Conservation (phyloP, 2,329 filamentous ascomycete species). For the Boeremia lycopersici region DNA sequence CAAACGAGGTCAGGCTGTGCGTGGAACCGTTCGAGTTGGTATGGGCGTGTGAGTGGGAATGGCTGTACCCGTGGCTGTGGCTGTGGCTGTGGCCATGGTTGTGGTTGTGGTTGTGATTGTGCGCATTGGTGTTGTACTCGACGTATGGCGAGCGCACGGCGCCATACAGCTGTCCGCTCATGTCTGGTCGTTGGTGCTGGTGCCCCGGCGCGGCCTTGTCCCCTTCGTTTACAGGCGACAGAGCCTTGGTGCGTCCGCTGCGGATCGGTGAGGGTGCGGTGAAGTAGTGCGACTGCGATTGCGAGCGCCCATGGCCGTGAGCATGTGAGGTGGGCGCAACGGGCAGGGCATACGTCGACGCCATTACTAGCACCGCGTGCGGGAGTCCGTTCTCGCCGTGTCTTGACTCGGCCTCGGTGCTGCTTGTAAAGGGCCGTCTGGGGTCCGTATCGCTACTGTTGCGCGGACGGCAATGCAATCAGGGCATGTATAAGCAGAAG, state of each 20-base stretch:
- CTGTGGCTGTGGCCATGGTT: conserved; percentile 24
- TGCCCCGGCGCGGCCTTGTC: conserved; percentile 28
- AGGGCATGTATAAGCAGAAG: conserved; percentile 4
- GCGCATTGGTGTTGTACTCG: conserved; percentile 34
- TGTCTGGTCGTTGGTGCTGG: conserved; percentile 41
- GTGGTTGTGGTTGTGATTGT: conserved; percentile 30
- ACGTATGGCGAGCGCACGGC: conserved; percentile 38
- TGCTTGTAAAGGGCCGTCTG: conserved; percentile 18
- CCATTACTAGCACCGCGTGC: conserved; percentile 43
- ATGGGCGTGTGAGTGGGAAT: conserved; percentile 37
- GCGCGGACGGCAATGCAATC: background rate
- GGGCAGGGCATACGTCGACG: conserved; percentile 54
- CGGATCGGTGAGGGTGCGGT: conserved; percentile 32
- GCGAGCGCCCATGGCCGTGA: conserved; percentile 48
- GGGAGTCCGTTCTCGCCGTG: conserved; percentile 22
- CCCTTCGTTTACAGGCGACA: conserved; percentile 32
- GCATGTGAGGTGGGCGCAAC: conserved; percentile 38
- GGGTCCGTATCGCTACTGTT: conserved; percentile 7
- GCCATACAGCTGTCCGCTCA: conserved; percentile 42
- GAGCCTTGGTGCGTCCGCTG: conserved; percentile 23
- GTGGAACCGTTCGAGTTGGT: conserved; percentile 37
- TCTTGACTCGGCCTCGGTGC: conserved; percentile 25
- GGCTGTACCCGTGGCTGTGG: conserved; percentile 28
- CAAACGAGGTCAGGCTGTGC: conserved; percentile 38
- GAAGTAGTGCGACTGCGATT: conserved; percentile 39